Evolutionary conservation across 1,139 yeast species (phyloP).

Genomic region (Suhomyces ambrosiae): DNA sequence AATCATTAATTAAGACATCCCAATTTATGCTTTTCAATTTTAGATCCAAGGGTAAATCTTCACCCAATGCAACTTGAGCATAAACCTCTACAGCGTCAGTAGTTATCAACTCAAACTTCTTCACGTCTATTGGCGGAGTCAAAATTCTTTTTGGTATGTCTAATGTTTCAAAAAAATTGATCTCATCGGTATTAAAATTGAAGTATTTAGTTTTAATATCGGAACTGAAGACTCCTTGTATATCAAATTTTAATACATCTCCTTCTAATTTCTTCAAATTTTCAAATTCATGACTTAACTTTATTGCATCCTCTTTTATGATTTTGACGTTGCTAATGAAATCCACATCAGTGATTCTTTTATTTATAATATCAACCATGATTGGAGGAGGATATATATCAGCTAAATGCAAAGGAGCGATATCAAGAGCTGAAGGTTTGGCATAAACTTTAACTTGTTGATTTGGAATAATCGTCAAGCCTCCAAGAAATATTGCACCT

Average conservation of each 20-base stretch:
- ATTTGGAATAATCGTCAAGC: conserved; percentile 26
- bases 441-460: conserved; percentile 26
- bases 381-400: conserved; percentile 32
- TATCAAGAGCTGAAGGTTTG: conserved; percentile 21
- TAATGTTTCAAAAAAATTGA: conserved; percentile 21
- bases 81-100: conserved; percentile 10
- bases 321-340: conserved; percentile 26
- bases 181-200: conserved; percentile 18
- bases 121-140: conserved; percentile 18
- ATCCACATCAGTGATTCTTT: conserved; percentile 28
- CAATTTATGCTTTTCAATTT: conserved; percentile 26
- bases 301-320: conserved; percentile 23
- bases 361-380: conserved; percentile 24
- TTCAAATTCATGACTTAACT: conserved; percentile 19
- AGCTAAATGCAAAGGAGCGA: conserved; percentile 25
- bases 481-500: conserved; percentile 26
- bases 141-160: conserved; percentile 19
- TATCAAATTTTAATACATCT: conserved; percentile 19
- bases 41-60: conserved; percentile 24
- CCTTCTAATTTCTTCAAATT: conserved; percentile 15
- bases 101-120: conserved; percentile 13
- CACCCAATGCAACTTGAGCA: conserved; percentile 15
- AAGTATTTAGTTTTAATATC: conserved; percentile 21
- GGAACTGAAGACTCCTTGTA: conserved; percentile 23
- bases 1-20: conserved; percentile 31